phyloP scores from a whole-genome alignment of 116 monocot genomes.

The Iris pallida region DNA sequence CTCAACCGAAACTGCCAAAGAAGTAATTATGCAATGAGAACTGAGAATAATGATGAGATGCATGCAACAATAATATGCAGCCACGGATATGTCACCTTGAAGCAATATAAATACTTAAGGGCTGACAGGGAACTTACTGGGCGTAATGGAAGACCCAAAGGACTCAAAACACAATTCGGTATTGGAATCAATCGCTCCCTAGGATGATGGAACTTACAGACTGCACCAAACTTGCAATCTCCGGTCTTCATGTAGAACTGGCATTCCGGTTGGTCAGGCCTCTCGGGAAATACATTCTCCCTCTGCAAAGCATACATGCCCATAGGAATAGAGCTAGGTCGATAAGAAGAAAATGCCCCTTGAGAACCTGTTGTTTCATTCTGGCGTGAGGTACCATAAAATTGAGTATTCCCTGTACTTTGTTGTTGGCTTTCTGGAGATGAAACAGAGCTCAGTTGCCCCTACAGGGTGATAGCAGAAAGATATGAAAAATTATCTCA shows the following conservation, averaged over 20 bases:
- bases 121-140: slow-evolving; percentile 54
- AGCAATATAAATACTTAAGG: background rate
- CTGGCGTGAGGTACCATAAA: slow-evolving; percentile 45
- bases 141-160: slow-evolving; percentile 89
- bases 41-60: too few species aligned
- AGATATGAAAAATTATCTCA: too few species aligned
- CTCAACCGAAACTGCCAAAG: too few species aligned
- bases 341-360: slow-evolving; percentile 66
- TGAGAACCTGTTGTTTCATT: slow-evolving; percentile 46
- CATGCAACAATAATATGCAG: too few species aligned
- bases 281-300: slow-evolving; percentile 92
- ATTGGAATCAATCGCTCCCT: slow-evolving; percentile 72
- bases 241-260: slow-evolving; percentile 99
- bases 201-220: slow-evolving; percentile 96
- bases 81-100: too few species aligned
- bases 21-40: too few species aligned
- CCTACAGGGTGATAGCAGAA: slow-evolving; percentile 29
- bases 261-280: slow-evolving; percentile 93
- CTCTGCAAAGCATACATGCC: slow-evolving; percentile 64
- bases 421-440: slow-evolving; percentile 62
- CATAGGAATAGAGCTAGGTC: slow-evolving; percentile 48
- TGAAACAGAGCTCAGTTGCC: slow-evolving; percentile 62
- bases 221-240: slow-evolving; percentile 96
- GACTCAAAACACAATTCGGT: slow-evolving; percentile 81
- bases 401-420: slow-evolving; percentile 28